phyloP scores from a whole-genome alignment of 805 yeast genomes.

The Candida oleophila region DNA sequence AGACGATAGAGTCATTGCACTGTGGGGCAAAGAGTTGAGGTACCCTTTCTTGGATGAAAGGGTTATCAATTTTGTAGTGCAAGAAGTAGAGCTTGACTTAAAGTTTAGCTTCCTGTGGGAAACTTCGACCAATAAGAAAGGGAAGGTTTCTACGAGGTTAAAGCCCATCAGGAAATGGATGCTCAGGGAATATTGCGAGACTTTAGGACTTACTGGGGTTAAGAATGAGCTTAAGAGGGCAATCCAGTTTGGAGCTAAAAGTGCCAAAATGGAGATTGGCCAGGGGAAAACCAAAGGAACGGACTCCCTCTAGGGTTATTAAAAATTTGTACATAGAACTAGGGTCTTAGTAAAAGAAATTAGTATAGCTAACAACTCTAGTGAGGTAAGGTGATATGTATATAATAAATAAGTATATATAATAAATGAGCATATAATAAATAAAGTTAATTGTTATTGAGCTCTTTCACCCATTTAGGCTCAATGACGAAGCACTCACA shows the following conservation, averaged over 20 bases:
- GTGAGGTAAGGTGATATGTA: neutral
- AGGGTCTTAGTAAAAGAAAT: neutral
- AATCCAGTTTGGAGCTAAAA: constrained; percentile 92
- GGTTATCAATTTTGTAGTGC: constrained; percentile 52
- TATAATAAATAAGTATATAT: neutral
- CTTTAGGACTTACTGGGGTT: constrained; percentile 53
- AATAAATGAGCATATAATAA: constrained; percentile 1
- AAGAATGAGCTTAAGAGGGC: constrained; percentile 84
- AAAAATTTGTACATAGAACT: neutral
- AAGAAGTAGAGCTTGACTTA: constrained; percentile 47
- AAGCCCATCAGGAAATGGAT: constrained; percentile 47
- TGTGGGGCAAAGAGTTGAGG: constrained; percentile 87
- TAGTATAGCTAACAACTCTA: neutral
- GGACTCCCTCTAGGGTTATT: constrained; percentile 33
- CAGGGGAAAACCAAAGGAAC: constrained; percentile 78
- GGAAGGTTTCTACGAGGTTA: constrained; percentile 14
- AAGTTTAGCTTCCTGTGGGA: constrained; percentile 37
- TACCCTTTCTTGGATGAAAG: constrained; percentile 78
- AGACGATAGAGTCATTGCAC: constrained; percentile 84
- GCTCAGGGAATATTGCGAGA: constrained; percentile 60
- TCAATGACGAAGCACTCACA: constrained; percentile 42
- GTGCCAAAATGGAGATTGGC: constrained; percentile 89
- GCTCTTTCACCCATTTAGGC: constrained; percentile 38
- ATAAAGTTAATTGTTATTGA: constrained; percentile 13
- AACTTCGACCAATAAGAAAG: constrained; percentile 27